Base-by-base conservation (phyloP, 2,329 filamentous ascomycete species). In the Nannizzia gypsea region DNA sequence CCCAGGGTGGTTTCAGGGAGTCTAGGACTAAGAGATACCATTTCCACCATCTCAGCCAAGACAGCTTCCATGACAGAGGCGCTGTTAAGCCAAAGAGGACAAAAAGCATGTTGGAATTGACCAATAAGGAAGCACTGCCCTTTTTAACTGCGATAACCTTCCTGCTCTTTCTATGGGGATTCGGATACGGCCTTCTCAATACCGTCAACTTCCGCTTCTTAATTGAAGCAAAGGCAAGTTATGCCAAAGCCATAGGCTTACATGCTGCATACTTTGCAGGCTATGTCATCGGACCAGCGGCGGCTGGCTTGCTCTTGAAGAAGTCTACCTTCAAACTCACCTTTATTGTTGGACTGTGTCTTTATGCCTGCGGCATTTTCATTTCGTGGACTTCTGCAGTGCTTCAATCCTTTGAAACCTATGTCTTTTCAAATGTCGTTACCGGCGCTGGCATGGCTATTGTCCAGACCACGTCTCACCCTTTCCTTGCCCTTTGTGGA, bases 101-200 rank as follows among this genome's bases (percentile, higher is more conserved):
- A 42, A 82, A 81, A 66, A 83, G 81, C 63, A 80, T 85, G 73
- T 77, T 84, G 1, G 76, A 83, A 15, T 71, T 84, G 68, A 82
- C 74, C 34, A 81, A 79, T 62, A 73, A 74, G 58, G 81, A 85
- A 64, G 83, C 81, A 0, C 67, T 84, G 8, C 79, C 80, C 40
- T 81, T 82, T 0, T 76, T 82, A 22, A 73, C 79, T 1, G 64
- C 89, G 63, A 89, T 95, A 22, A 89, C 88, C 0, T 81, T 91
- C 5, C 77, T 96, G 0, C 95, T 96, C 73, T 84, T 95, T 64
- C 76, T 96, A 2, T 95, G 90, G 90, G 91, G 91, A 0, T 87
- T 96, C 61, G 90, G 90, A 0, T 96, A 96, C 66, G 91, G 91
- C 0, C 80, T 96, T 1, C 77, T 96, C 4, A 90, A 93, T 67